Conservation (phyloP, 345 rosid species). For the Iberis pinnata region DNA sequence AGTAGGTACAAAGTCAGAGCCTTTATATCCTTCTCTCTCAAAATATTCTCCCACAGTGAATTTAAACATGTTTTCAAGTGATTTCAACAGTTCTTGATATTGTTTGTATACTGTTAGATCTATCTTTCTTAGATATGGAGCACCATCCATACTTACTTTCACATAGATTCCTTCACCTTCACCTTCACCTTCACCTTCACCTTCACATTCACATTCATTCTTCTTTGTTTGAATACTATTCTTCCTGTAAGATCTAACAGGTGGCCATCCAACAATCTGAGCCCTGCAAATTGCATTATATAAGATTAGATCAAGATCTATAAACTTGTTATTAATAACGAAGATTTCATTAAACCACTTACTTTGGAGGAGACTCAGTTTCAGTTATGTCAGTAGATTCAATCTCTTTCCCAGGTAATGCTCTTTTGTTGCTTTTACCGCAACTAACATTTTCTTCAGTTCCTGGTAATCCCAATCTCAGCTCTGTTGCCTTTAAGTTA, state of each 20-base stretch:
- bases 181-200: no score
- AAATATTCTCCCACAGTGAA: conserved; percentile 54
- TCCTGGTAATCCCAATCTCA: conserved; percentile 82
- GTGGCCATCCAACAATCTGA: conserved; percentile 83
- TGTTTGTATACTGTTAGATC: conserved; percentile 54
- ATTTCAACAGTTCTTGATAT: conserved; percentile 53
- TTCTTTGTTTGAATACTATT: conserved; percentile 48
- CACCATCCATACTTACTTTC: conserved; percentile 94
- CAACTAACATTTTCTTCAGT: conserved; percentile 34
- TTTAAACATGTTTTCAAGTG: conserved; percentile 73
- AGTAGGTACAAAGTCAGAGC: conserved; percentile 70
- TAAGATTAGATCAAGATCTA: conserved; percentile 9
- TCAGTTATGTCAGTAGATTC: conserved; percentile 26
- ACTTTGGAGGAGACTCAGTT: conserved; percentile 60
- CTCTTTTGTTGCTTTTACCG: conserved; percentile 55
- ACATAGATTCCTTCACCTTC: conserved; percentile 50
- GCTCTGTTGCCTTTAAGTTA: conserved; percentile 81
- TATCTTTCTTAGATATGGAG: conserved; percentile 77
- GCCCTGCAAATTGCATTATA: conserved; percentile 31
- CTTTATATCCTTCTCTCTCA: conserved; percentile 76
- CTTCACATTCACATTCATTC: no score
- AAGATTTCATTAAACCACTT: conserved; percentile 22
- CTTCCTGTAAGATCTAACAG: conserved; percentile 55
- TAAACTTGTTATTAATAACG: not conserved
- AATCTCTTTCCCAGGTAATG: conserved; percentile 28